A percentile compares a stretch with the other conserved stretches of the same genome.
These are phyloP conservation scores for Crassisporium funariophilum DNA, from an alignment of 768 basidiomycete genomes.

Conservation along the genomic window DNA sequence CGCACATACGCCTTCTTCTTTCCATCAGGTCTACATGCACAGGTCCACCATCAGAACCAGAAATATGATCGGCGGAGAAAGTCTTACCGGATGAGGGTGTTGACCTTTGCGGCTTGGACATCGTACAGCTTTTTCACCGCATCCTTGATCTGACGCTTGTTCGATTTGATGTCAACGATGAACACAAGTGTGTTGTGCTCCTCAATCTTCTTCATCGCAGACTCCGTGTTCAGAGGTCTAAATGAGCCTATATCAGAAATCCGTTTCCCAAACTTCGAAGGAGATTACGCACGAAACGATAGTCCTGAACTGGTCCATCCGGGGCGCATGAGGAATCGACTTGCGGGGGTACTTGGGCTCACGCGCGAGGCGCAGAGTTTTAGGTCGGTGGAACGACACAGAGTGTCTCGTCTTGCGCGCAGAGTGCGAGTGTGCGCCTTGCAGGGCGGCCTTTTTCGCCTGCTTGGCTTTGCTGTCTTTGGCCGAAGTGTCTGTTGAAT, in stretches of 20 bases:
- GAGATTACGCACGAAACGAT: slow-evolving; percentile 72
- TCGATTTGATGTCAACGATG: slow-evolving; percentile 91
- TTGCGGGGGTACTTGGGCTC: slow-evolving; percentile 95
- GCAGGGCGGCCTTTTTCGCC: slow-evolving; percentile 95
- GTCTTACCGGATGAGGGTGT: slow-evolving; percentile 93
- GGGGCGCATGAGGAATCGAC: slow-evolving; percentile 85
- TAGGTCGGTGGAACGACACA: slow-evolving; percentile 95
- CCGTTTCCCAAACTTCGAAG: background rate
- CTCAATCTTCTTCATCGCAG: slow-evolving; percentile 99
- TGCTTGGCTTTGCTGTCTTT: slow-evolving; percentile 81
- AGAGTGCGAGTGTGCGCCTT: slow-evolving; percentile 76
- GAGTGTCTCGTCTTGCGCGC: slow-evolving; percentile 81
- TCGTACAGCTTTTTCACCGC: slow-evolving; percentile 99
- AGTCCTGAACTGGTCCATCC: slow-evolving; percentile 97
- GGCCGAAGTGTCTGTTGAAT: slow-evolving; percentile 33
- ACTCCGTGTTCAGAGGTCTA: slow-evolving; percentile 92
- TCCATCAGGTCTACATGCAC: slow-evolving; percentile 79
- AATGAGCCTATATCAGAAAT: slow-evolving; percentile 3
- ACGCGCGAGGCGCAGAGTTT: slow-evolving; percentile 84
- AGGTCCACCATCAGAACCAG: background rate
- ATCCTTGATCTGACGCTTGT: slow-evolving; percentile 99
- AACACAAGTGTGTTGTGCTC: slow-evolving; percentile 99
- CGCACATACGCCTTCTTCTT: slow-evolving; percentile 99
- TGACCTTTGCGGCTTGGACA: slow-evolving; percentile 93
- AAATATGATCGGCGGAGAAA: background rate